Evolutionary conservation across 768 basidiomycete species (phyloP).

Genomic region (Leccinum longicurvipes): DNA sequence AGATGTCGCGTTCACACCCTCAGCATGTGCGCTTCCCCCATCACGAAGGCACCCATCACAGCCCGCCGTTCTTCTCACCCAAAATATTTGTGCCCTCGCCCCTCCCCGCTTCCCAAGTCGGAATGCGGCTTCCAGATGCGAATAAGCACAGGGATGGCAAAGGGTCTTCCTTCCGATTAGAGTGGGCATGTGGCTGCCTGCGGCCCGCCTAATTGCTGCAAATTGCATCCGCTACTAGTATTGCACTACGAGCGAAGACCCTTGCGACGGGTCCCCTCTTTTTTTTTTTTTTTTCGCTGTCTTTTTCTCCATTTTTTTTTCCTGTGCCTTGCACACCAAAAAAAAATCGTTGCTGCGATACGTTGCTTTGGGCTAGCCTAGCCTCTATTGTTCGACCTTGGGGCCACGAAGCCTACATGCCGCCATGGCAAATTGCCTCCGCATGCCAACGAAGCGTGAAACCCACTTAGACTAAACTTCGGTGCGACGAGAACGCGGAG

Average conservation of each 20-base stretch:
- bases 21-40: not conserved
- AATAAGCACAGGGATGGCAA: constrained; percentile 19
- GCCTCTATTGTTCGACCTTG: constrained; percentile 6
- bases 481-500: constrained; percentile 21
- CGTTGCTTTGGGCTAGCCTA: constrained; percentile 7
- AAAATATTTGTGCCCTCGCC: not conserved
- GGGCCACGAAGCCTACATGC: constrained; percentile 3
- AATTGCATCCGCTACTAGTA: constrained; percentile 25
- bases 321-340: constrained; percentile 20
- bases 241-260: constrained; percentile 20
- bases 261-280: constrained; percentile 7
- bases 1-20: not conserved
- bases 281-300: constrained; percentile 8
- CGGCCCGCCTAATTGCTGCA: constrained; percentile 22
- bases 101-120: constrained; percentile 14
- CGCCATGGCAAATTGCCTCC: not conserved
- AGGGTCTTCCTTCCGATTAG: constrained; percentile 21
- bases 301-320: not conserved
- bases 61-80: constrained; percentile 14
- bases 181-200: constrained; percentile 28
- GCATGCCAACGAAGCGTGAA: not conserved
- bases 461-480: not conserved
- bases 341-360: constrained; percentile 2
- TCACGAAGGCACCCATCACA: constrained; percentile 20
- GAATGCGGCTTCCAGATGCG: constrained; percentile 17